A percentile compares a stretch with the other conserved stretches of the same genome.
Conservation (phyloP, 768 basidiomycete genomes). For the Amanita pallidorosea region DNA sequence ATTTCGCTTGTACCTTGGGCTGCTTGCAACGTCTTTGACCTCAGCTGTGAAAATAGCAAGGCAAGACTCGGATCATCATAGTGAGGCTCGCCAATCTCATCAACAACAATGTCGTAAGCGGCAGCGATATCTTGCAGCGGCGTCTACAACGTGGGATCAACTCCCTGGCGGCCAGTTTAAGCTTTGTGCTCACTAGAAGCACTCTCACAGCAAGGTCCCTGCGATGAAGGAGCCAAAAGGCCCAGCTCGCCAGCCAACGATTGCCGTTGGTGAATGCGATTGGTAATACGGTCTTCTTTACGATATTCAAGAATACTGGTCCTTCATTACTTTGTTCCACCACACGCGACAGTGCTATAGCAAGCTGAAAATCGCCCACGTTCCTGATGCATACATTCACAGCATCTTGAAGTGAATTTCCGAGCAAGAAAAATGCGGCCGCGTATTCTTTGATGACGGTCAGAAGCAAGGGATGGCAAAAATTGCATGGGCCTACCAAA, state of each 20-base stretch:
- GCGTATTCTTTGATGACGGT: conserved; percentile 67
- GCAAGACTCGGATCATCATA: conserved; percentile 94
- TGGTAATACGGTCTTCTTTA: conserved; percentile 71
- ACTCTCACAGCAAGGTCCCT: conserved; percentile 86
- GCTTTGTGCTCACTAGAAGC: conserved; percentile 52
- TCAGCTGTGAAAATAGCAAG: conserved; percentile 80
- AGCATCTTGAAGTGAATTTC: conserved; percentile 81
- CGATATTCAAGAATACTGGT: conserved; percentile 58
- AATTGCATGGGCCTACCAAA: conserved; percentile 52
- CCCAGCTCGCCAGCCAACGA: conserved; percentile 92
- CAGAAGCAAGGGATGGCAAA: conserved; percentile 2
- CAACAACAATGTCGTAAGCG: conserved; percentile 39
- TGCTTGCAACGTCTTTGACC: conserved; percentile 85
- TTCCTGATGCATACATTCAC: conserved; percentile 85
- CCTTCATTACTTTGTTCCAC: conserved; percentile 79
- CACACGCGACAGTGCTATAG: conserved; percentile 75
- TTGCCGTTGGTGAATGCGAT: conserved; percentile 81
- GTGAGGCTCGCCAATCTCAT: conserved; percentile 71
- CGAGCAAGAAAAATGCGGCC: conserved; percentile 96
- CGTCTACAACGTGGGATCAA: conserved; percentile 32
- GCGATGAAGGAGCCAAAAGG: conserved; percentile 87
- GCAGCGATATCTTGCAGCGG: conserved; percentile 66
- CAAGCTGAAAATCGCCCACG: conserved; percentile 83
- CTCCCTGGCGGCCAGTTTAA: neutral
- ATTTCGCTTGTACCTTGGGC: conserved; percentile 90